Evolutionary conservation across 164 flowering plant species (phyloP).

Genomic region (Macadamia integrifolia): DNA sequence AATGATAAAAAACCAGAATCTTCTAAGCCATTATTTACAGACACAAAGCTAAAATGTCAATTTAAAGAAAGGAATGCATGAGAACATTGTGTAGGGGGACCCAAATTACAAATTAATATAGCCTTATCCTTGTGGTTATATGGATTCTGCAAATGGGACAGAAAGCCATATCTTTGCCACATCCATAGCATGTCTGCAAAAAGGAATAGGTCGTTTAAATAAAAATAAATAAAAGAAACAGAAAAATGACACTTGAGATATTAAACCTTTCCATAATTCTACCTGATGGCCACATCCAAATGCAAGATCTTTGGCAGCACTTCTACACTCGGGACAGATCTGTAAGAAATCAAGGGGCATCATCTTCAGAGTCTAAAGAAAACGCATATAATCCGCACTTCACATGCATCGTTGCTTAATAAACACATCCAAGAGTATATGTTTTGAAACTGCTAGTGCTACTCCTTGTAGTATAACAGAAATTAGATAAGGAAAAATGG

Average conservation of each 20-base stretch:
- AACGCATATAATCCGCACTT: not conserved
- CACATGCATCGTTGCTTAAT: no score
- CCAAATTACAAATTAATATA: slow-evolving; percentile 8
- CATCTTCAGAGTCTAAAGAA: not conserved
- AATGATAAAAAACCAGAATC: not conserved
- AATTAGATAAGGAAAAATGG: no score
- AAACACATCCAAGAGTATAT: no score
- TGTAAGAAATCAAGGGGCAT: slow-evolving; percentile 7
- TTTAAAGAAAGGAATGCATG: not conserved
- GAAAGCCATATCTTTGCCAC: slow-evolving; percentile 25
- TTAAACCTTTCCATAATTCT: not conserved
- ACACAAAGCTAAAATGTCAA: not conserved
- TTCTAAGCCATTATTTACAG: not conserved
- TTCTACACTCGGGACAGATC: slow-evolving; percentile 35
- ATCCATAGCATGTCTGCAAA: slow-evolving; percentile 40
- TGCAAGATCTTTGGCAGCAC: slow-evolving; percentile 28
- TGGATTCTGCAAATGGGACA: slow-evolving; percentile 35
- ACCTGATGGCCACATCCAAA: slow-evolving; percentile 59
- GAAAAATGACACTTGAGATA: not conserved
- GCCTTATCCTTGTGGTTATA: slow-evolving; percentile 27
- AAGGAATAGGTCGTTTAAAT: not conserved
- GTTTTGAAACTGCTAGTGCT: no score
- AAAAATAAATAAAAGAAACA: not conserved
- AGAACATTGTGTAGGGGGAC: not conserved
- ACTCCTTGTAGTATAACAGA: no score